Base-by-base conservation (phyloP, 768 basidiomycete species). In the Sporobolomyces phaffii region DNA sequence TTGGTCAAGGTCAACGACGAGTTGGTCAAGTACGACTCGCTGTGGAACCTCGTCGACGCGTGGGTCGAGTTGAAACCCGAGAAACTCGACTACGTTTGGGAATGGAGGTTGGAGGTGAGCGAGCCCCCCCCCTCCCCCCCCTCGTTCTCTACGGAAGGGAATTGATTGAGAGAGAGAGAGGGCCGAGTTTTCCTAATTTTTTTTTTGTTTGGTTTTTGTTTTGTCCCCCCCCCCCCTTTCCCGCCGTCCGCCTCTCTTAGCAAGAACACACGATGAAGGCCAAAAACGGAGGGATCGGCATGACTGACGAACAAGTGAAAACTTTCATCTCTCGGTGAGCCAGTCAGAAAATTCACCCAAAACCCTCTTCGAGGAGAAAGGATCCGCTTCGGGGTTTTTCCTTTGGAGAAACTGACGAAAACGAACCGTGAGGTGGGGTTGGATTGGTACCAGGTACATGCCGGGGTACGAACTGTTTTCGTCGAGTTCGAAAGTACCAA, bases 261-360 rank as follows among this genome's bases (percentile, higher is more conserved):
- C 92, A 96, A 77, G 93, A 98, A 73, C 89, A 87, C 65, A 74
- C 83, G 65, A 93, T 96, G 91, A 94, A 91, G 76, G 80, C 84
- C 5, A 75, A 75, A 49, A 94, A 92, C 68, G 91, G 90, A 41
- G 91, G 91, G 8, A 80, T 80, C 36, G 93, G 93, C 6, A 96
- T 98, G 94, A 81, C 85, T 0, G 91, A 94, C 73, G 84, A 82
- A 9, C 78, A 92, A 81, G 84, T 86, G 72, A 86, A 85, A 73
- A 74, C 80, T 82, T 82, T 69, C 49, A 77, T 75, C 34, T 75
- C 56, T 47, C 62, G 62, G 64, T 74, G 44, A n/a, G n/a, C n/a
- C n/a, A n/a, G n/a, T n/a, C n/a, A n/a, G n/a, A n/a, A n/a, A n/a
- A n/a, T n/a, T n/a, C n/a, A n/a, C n/a, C n/a, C n/a, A n/a, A n/a